phyloP scores from a whole-genome alignment of 345 rosid species.

The Brassica cretica region DNA sequence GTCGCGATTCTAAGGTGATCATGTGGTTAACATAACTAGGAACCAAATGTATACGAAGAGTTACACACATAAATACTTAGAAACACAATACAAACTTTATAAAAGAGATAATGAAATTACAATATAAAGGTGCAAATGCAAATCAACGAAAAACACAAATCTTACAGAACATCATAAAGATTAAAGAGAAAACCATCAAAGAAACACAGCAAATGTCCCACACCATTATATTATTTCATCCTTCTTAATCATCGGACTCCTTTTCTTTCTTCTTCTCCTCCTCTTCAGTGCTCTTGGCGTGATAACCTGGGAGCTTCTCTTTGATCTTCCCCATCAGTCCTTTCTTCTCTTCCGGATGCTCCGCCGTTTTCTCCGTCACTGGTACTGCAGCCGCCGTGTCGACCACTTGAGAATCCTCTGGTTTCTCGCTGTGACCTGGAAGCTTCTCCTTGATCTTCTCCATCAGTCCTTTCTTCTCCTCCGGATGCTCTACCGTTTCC shows the following conservation, averaged over 20 bases:
- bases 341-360: constrained; percentile 54
- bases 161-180: constrained; percentile 18
- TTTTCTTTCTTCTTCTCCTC: constrained; percentile 44
- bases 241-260: constrained; percentile 25
- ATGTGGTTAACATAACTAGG: not conserved
- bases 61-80: constrained; percentile 2
- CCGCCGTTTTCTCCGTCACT: constrained; percentile 18
- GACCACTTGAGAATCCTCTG: constrained; percentile 36
- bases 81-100: constrained; percentile 10
- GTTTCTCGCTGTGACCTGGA: constrained; percentile 48
- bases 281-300: constrained; percentile 51
- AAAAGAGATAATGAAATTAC: constrained; percentile 16
- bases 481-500: constrained; percentile 10
- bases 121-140: not conserved
- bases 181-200: constrained; percentile 2
- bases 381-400: not conserved
- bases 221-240: constrained; percentile 10
- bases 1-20: not conserved
- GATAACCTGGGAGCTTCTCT: constrained; percentile 79
- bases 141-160: constrained; percentile 22
- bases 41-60: not conserved
- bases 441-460: constrained; percentile 60
- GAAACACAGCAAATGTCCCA: constrained; percentile 24
- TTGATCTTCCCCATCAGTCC: constrained; percentile 80
- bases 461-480: constrained; percentile 52